Base-by-base conservation (phyloP, 345 rosid species). In the Erysimum cheiranthoides region DNA sequence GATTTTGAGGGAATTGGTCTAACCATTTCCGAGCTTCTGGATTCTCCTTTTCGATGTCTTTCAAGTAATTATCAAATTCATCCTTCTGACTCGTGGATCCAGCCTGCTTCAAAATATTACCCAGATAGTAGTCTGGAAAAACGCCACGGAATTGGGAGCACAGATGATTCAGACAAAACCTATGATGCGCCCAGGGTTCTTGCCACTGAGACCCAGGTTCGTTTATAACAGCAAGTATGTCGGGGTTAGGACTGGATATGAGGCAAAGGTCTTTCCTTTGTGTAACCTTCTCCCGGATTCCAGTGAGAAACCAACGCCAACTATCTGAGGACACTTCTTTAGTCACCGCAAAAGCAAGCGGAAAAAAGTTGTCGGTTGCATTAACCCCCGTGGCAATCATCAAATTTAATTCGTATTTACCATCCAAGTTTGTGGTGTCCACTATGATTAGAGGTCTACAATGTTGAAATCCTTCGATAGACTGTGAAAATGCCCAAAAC, bases 401-500 rank as follows among this genome's bases (percentile, higher is more conserved):
- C 35, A 62, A 1, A 30, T 38, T 40, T 70, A 72, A 0, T 0
- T 0, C 12, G 13, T 21, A 10, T 47, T 53, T 3, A 9, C 36
- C 8, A 0, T 10, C 2, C 17, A 63, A 1, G 2, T 9, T 0
- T 31, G 0, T 53, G 1, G 30, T 3, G 17, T 73, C 71, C 56
- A 73, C 35, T 52, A 62, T 1, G 4, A 73, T 63, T 10, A 61
- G 32, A 50, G 76, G 68, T 28, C 68, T 61, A 42, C 77, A 72
- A 1, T 72, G 60, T 11, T 6, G 30, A 50, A 72, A 72, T 61
- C 76, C 76, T 49, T 50, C 4, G 3, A 72, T 12, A 4, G 68
- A 50, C 42, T 61, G 68, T 28, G 68, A 8, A 61, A 71, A 49
- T 4, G 68, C 68, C 75, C 76, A 72, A 38, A 72, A 72, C 51